Conservation (phyloP, 345 rosid species). For the Arabidopsis arenosa region DNA sequence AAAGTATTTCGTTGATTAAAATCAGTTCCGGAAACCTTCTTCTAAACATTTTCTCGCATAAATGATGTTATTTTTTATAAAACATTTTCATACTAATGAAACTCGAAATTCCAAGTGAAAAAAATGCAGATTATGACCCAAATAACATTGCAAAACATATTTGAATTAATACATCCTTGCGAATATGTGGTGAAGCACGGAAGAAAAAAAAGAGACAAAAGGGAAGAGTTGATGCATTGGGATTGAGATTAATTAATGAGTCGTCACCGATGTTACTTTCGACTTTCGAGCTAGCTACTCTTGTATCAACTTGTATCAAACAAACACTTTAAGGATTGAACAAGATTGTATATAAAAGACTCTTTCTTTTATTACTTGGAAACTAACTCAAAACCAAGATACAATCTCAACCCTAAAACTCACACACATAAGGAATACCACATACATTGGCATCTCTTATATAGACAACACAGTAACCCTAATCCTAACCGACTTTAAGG, state of each 20-base stretch:
- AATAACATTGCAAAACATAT: background rate
- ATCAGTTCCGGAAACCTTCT: background rate
- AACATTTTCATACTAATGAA: background rate
- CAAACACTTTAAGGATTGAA: no score
- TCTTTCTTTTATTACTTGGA: no score
- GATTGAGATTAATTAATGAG: constrained; percentile 25
- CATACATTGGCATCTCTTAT: no score
- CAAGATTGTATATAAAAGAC: no score
- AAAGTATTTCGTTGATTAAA: background rate
- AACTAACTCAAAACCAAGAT: no score
- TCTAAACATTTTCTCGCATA: background rate
- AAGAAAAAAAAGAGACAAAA: constrained; percentile 2
- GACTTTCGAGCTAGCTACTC: constrained; percentile 14
- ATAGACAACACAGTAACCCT: no score
- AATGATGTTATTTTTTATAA: background rate
- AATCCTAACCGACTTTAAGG: no score
- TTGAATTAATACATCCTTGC: background rate
- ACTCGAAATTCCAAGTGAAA: background rate
- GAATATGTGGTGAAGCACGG: background rate
- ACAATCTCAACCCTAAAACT: no score
- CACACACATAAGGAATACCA: no score
- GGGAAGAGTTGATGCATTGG: constrained; percentile 3
- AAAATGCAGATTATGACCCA: background rate
- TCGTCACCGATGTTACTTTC: background rate
- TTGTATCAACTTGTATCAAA: no score